phyloP scores from a whole-genome alignment of 257 asterid genomes.

The Forsythia viridissima region DNA sequence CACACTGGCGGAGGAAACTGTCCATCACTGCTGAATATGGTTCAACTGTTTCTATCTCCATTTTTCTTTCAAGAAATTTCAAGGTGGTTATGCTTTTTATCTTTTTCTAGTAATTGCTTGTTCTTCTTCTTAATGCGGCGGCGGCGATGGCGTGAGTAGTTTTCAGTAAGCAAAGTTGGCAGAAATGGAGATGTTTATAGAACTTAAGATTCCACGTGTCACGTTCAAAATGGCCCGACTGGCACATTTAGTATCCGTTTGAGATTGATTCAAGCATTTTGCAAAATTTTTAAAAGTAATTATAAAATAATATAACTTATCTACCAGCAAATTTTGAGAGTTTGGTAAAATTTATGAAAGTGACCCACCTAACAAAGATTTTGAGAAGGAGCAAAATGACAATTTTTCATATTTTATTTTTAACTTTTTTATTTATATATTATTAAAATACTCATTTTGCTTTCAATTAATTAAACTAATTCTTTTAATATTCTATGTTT shows the following conservation, averaged over 20 bases:
- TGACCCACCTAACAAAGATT: too few species aligned
- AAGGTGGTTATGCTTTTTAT: not conserved
- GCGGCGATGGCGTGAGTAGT: not conserved
- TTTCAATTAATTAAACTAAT: too few species aligned
- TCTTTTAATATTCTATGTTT: too few species aligned
- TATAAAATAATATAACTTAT: too few species aligned
- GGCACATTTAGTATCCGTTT: constrained; percentile 23
- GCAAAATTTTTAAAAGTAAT: too few species aligned
- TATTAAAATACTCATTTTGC: too few species aligned
- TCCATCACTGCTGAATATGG: constrained; percentile 28
- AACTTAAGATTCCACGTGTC: not conserved
- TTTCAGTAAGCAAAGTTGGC: not conserved
- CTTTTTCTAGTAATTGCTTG: not conserved
- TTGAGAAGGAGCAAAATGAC: too few species aligned
- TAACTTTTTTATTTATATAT: too few species aligned
- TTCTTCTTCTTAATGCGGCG: not conserved
- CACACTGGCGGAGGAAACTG: constrained; percentile 65
- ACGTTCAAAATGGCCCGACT: not conserved
- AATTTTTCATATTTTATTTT: too few species aligned
- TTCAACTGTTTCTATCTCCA: constrained; percentile 30
- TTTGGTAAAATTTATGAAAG: too few species aligned
- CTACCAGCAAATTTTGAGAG: too few species aligned
- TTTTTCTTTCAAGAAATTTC: constrained; percentile 13
- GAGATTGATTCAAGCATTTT: too few species aligned
- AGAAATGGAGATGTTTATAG: not conserved